These are phyloP conservation scores for Linnemannia elongata DNA, from an alignment of 192 early-diverging fungal species.

Conservation along the genomic window DNA sequence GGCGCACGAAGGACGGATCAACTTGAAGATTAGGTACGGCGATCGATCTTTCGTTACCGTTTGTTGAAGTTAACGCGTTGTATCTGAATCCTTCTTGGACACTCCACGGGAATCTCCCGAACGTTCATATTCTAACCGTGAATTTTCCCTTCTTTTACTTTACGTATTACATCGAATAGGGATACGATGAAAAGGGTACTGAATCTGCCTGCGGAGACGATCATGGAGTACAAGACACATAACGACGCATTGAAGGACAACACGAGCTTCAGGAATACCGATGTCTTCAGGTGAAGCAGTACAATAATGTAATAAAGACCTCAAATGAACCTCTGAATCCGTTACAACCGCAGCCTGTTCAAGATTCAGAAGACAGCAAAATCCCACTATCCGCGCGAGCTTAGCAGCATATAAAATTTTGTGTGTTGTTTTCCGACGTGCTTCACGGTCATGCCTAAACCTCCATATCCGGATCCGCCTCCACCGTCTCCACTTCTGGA, in stretches of 20 bases:
- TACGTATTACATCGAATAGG: slow-evolving; percentile 45
- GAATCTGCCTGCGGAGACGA: slow-evolving; percentile 86
- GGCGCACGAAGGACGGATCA: slow-evolving; percentile 86
- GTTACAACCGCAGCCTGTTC: too few species aligned
- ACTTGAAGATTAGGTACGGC: slow-evolving; percentile 82
- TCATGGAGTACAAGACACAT: slow-evolving; percentile 98
- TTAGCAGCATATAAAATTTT: too few species aligned
- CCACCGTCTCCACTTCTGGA: too few species aligned
- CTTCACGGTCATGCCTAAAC: too few species aligned
- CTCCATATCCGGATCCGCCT: too few species aligned
- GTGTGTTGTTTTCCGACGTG: too few species aligned
- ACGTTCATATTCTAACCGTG: not conserved
- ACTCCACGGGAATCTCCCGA: not conserved
- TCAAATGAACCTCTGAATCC: too few species aligned
- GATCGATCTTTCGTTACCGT: not conserved
- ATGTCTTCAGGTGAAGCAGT: slow-evolving; percentile 72
- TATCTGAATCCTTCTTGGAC: not conserved
- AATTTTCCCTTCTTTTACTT: slow-evolving; percentile 4
- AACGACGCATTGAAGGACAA: slow-evolving; percentile 89
- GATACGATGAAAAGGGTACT: slow-evolving; percentile 91
- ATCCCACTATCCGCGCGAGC: too few species aligned
- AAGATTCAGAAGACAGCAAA: too few species aligned
- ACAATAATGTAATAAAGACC: too few species aligned
- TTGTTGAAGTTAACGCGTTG: not conserved
- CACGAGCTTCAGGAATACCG: slow-evolving; percentile 89